Percentiles rank a stretch among this genome's conserved stretches.
Evolutionary conservation across 148 eudicot genomes (phyloP).

Genomic region (Rhododendron simsii): DNA sequence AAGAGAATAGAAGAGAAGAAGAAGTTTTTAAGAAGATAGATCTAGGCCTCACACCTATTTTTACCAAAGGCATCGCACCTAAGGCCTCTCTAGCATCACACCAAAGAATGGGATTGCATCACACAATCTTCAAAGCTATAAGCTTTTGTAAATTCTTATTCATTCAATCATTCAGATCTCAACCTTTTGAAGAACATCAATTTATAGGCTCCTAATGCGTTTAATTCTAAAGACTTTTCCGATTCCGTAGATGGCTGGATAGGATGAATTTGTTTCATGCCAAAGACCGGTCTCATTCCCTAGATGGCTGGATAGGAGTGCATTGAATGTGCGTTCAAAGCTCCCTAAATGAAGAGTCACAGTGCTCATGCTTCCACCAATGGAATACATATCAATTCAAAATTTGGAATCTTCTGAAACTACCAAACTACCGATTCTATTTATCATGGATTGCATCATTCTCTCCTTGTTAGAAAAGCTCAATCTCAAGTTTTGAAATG

Average conservation of each 20-base stretch:
- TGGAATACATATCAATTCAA: background rate
- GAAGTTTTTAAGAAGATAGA: background rate
- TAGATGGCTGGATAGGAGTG: background rate
- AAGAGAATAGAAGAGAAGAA: background rate
- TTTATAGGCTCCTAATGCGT: background rate
- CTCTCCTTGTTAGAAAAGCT: too few species aligned
- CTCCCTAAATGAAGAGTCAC: background rate
- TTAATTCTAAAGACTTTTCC: background rate
- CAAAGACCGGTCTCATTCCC: background rate
- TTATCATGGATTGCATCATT: background rate
- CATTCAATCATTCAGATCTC: background rate
- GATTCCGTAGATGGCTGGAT: background rate
- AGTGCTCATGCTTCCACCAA: background rate
- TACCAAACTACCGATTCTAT: background rate
- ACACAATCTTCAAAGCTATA: background rate
- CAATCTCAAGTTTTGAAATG: too few species aligned
- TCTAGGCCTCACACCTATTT: background rate
- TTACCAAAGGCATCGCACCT: too few species aligned
- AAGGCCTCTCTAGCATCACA: too few species aligned
- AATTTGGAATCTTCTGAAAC: background rate
- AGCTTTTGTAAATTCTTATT: background rate
- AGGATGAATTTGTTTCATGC: background rate
- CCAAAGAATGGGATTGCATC: background rate
- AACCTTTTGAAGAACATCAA: background rate
- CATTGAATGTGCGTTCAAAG: background rate